Percentiles rank a stretch among this genome's conserved stretches.
phyloP scores from a whole-genome alignment of 805 yeast species.

The Wickerhamiella sorbophila region DNA sequence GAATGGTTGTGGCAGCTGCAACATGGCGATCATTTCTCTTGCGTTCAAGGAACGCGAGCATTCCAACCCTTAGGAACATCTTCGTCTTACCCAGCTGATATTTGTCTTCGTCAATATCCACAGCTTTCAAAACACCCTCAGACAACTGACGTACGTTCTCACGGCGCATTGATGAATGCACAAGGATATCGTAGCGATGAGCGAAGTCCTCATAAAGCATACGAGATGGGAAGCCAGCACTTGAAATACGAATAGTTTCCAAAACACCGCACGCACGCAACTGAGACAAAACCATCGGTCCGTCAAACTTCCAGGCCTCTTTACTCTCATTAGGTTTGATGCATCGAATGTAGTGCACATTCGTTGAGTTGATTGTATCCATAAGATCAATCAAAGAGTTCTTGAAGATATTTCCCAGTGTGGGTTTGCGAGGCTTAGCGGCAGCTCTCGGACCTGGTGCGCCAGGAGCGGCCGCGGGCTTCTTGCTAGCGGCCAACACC shows the following conservation, averaged over 20 bases:
- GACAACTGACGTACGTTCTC: conserved; percentile 40
- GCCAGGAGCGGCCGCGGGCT: conserved; percentile 13
- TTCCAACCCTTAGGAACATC: conserved; percentile 92
- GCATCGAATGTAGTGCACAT: conserved; percentile 93
- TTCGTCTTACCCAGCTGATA: conserved; percentile 88
- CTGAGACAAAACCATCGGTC: conserved; percentile 88
- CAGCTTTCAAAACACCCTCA: conserved; percentile 46
- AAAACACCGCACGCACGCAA: conserved; percentile 97
- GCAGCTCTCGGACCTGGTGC: conserved; percentile 28
- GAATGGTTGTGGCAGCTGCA: conserved; percentile 69
- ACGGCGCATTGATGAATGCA: conserved; percentile 41
- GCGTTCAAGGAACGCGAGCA: conserved; percentile 83
- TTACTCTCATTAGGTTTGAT: conserved; percentile 92
- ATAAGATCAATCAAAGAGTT: conserved; percentile 82
- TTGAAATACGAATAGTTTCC: conserved; percentile 89
- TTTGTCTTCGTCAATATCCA: conserved; percentile 24
- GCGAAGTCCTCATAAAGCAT: conserved; percentile 93
- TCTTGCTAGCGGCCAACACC: conserved; percentile 21
- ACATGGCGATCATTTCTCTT: conserved; percentile 65
- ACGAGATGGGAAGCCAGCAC: conserved; percentile 96
- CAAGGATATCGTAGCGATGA: conserved; percentile 69
- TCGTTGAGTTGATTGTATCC: conserved; percentile 85
- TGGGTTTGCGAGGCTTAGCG: conserved; percentile 60
- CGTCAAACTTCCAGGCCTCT: conserved; percentile 91
- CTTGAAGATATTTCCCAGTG: conserved; percentile 89